Evolutionary conservation across 192 early-diverging fungal species (phyloP).

Genomic region (Gaertneriomyces semiglobifer): DNA sequence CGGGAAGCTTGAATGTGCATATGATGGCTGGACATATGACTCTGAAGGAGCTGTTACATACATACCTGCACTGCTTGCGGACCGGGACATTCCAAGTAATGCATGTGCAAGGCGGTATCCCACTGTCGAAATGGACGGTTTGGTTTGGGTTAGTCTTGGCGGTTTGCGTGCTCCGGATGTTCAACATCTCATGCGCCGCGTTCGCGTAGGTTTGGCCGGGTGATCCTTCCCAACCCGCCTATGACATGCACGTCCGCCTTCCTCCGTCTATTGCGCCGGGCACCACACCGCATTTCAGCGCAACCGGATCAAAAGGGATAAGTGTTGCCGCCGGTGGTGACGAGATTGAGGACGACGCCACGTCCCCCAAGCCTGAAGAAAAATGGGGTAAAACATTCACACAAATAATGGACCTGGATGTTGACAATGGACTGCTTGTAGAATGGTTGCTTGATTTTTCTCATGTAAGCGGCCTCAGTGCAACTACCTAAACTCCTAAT

Average conservation of each 20-base stretch:
- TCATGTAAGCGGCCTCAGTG: constrained; percentile 15
- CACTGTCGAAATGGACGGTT: constrained; percentile 20
- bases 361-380: neutral
- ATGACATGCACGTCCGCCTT: constrained; percentile 27
- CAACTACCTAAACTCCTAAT: no score
- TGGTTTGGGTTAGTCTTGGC: constrained; percentile 20
- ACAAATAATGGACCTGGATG: constrained; percentile 21
- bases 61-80: constrained; percentile 31
- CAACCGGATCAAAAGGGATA: neutral
- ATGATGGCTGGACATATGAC: constrained; percentile 49
- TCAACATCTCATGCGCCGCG: constrained; percentile 1
- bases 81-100: constrained; percentile 24
- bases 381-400: constrained; percentile 28
- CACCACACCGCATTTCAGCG: neutral
- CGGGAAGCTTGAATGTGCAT: constrained; percentile 43
- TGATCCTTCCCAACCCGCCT: constrained; percentile 25
- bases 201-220: constrained; percentile 27
- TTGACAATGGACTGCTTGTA: constrained; percentile 25
- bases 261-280: constrained; percentile 25
- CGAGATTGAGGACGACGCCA: constrained; percentile 13
- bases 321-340: constrained; percentile 14
- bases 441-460: constrained; percentile 28
- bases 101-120: constrained; percentile 25
- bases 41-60: constrained; percentile 33
- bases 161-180: neutral